Evolutionary conservation across 306 rosid species (phyloP), one percentile per base, ranked within the genome.

Genomic region (Arachis hypogaea): DNA sequence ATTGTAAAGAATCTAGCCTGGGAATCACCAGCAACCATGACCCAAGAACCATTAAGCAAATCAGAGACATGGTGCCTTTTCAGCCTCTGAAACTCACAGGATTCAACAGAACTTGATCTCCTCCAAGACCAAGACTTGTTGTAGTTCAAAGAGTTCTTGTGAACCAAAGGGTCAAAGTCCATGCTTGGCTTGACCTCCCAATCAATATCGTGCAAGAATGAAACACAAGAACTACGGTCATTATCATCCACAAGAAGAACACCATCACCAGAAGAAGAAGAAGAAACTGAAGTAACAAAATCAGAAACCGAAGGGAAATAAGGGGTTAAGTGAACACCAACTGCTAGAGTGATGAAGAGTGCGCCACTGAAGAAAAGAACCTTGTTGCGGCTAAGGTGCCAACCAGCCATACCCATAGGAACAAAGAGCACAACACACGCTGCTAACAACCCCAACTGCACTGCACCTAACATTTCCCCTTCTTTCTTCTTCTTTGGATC

Each of bases 401-500:
- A 93, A 9, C 98, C 97, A 5, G 98, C 98, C 97, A 93, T 91
- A 43, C 84, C 97, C 98, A 93, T 93, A 18, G 98, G 98, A 30
- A 93, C 98, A 75, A 93, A 82, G 14, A 93, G 81, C 59, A 93
- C 98, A 43, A 93, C 85, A 60, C 91, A 89, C 36, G 98, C 97
- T 7, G 98, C 98, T 50, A 89, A 68, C n/a, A 86, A 28, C 1
- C 97, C 98, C 78, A 87, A 77, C 30, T 86, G 93, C 63, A 89
- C 82, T 28, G 93, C 90, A 49, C 98, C 98, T 14, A 91, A 79
- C 93, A 89, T 90, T 54, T 68, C 75, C 59, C 40, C 59, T 22
- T 64, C 41, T 30, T 59, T 52, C 60, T 47, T 1, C 10, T 63
- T 45, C 46, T 50, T 52, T 58, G 68, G 77, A 82, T 77, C 73